Percentiles rank a stretch among this genome's conserved stretches.
phyloP scores from a whole-genome alignment of 768 basidiomycete genomes.

The Coprinopsis strossmayeri region DNA sequence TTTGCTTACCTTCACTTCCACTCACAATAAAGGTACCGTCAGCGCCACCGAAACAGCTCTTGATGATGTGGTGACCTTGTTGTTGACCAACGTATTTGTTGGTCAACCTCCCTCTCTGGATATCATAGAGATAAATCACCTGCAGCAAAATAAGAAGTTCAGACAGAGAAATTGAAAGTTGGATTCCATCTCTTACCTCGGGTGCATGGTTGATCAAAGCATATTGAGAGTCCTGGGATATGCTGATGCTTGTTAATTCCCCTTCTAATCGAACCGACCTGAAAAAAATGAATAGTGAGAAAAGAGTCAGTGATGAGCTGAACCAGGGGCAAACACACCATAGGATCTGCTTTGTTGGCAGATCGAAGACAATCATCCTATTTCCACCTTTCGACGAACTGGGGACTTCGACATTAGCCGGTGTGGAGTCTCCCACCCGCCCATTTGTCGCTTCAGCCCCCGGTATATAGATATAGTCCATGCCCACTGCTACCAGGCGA shows the following conservation, averaged over 20 bases:
- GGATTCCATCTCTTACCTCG: slow-evolving; percentile 48
- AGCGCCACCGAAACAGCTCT: slow-evolving; percentile 90
- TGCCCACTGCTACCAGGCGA: slow-evolving; percentile 80
- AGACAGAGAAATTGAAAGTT: slow-evolving; percentile 10
- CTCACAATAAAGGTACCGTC: slow-evolving; percentile 86
- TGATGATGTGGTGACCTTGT: slow-evolving; percentile 79
- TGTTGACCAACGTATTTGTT: slow-evolving; percentile 84
- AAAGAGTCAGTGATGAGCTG: slow-evolving; percentile 3
- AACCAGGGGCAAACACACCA: slow-evolving; percentile 41
- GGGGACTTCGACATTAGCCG: too few relatives aligned
- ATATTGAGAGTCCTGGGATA: slow-evolving; percentile 81
- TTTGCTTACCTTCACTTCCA: slow-evolving; percentile 83
- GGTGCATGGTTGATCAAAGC: slow-evolving; percentile 85
- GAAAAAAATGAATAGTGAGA: slow-evolving; percentile 9
- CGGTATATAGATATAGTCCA: slow-evolving; percentile 29
- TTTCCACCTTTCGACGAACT: slow-evolving; percentile 38
- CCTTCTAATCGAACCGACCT: slow-evolving; percentile 66
- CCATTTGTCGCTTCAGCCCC: slow-evolving; percentile 13
- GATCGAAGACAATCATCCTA: slow-evolving; percentile 72
- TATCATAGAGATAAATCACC: slow-evolving; percentile 89
- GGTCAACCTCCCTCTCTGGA: slow-evolving; percentile 59
- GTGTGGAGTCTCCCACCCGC: not conserved
- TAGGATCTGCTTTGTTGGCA: slow-evolving; percentile 60
- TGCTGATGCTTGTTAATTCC: slow-evolving; percentile 83
- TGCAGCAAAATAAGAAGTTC: slow-evolving; percentile 25